phyloP scores from a whole-genome alignment of 1,284 basidiomycete species.

The Ustilago crameri region DNA sequence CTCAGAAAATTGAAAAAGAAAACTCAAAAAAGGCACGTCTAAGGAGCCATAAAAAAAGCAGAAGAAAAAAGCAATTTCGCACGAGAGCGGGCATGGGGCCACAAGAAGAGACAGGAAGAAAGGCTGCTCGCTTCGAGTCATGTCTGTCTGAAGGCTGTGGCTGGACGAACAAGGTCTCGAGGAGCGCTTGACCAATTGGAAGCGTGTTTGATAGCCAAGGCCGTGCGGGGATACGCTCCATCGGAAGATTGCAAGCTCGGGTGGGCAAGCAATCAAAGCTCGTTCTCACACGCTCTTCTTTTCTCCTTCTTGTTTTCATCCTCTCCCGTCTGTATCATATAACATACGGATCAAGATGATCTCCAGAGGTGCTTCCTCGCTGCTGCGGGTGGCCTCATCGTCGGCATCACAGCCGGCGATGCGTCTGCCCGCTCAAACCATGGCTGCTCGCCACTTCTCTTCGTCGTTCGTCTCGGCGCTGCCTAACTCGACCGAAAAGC shows the following conservation, averaged over 20 bases:
- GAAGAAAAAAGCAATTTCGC: neutral
- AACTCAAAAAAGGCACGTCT: neutral
- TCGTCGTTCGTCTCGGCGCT: constrained; percentile 15
- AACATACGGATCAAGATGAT: constrained; percentile 29
- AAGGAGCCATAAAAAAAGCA: neutral
- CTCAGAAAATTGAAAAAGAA: too few relatives aligned
- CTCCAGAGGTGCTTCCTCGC: constrained; percentile 37
- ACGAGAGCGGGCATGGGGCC: neutral
- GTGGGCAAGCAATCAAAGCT: neutral
- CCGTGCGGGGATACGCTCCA: constrained; percentile 17
- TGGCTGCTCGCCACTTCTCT: constrained; percentile 7
- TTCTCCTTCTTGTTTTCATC: constrained; percentile 2
- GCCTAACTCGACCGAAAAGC: constrained; percentile 38
- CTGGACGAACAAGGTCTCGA: neutral
- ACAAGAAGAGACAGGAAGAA: neutral
- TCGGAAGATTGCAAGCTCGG: constrained; percentile 11
- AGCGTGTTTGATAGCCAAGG: constrained; percentile 7
- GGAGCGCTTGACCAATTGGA: constrained; percentile 7
- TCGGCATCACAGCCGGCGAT: constrained; percentile 23
- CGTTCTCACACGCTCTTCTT: neutral
- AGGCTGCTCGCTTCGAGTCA: constrained; percentile 20
- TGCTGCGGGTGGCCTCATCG: constrained; percentile 26
- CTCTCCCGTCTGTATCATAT: neutral
- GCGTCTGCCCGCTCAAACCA: constrained; percentile 17
- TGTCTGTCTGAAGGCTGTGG: neutral